Evolutionary conservation across 2,329 filamentous ascomycete species (phyloP), one percentile per base, ranked within the genome.

Genomic region (Didymella pomorum): DNA sequence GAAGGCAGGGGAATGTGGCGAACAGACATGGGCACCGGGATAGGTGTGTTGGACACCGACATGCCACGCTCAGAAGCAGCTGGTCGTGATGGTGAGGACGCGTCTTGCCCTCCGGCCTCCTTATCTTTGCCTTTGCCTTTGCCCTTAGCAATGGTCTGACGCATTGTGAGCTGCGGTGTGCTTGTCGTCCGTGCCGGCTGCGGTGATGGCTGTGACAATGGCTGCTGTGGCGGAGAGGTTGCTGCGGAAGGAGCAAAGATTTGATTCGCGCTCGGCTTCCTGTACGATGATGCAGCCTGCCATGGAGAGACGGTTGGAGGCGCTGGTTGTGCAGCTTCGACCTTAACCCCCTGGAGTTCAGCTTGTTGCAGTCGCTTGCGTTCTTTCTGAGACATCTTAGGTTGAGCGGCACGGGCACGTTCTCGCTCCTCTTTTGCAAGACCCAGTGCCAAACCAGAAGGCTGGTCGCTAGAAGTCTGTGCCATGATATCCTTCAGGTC

Each of bases 301-400:
- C 72, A 75, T 28, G 76, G 74, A 2, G 74, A 74, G n/a, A 74
- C 66, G 39, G 69, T 54, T 21, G 70, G 70, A 14, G 70, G 71
- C 6, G 67, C 60, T 8, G 71, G 65, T 43, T 74, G 70, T n/a
- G 69, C 62, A 29, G 71, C 73, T 12, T 71, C 69, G 2, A 68
- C 59, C 6, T 72, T 62, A 6, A 67, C 64, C 16, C 70, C 71
- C 12, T 69, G 63, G 55, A 79, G 76, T 52, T 77, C 74, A 18
- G 70, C 70, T 75, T 80, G 64, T 69, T 74, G 70, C 12, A 70
- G 60, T 43, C 66, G 91, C 79, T 97, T 98, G 21, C 93, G 88
- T 75, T 97, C 93, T 71, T 95, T 96, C 68, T 98, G 95, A 0
- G 93, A 97, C 65, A 96, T 78, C 73, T 91, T 97, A 0, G 80